These are phyloP conservation scores for Escovopsis sp. DNA, from an alignment of 2,329 filamentous ascomycete genomes.

Conservation along the genomic window DNA sequence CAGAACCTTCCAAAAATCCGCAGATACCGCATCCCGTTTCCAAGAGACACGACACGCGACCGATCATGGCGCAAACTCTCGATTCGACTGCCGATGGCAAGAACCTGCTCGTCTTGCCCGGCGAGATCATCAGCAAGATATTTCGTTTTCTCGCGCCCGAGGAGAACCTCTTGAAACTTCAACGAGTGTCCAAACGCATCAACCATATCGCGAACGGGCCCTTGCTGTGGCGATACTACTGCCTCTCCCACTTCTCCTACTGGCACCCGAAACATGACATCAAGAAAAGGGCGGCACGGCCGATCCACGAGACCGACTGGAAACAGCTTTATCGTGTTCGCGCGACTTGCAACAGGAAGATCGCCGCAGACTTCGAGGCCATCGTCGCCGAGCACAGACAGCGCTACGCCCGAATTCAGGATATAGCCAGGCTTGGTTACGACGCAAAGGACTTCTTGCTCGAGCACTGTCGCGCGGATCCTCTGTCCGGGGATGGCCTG, in stretches of 20 bases:
- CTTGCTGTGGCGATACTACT: slow-evolving; percentile 69
- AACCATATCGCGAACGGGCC: slow-evolving; percentile 53
- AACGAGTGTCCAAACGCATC: slow-evolving; percentile 47
- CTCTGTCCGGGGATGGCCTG: slow-evolving; percentile 56
- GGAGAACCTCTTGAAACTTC: slow-evolving; percentile 34
- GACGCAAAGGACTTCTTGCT: slow-evolving; percentile 79
- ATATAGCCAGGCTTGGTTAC: slow-evolving; percentile 60
- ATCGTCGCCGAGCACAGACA: slow-evolving; percentile 42
- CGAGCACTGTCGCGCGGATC: slow-evolving; percentile 44
- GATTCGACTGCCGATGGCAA: slow-evolving; percentile 2
- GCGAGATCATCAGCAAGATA: slow-evolving; percentile 75
- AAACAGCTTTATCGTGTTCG: slow-evolving; percentile 50
- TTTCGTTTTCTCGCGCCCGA: slow-evolving; percentile 47
- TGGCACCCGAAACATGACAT: slow-evolving; percentile 61
- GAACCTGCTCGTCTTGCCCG: slow-evolving; percentile 42
- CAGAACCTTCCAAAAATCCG: too few species aligned
- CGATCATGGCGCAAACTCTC: slow-evolving; percentile 2
- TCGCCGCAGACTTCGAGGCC: slow-evolving; percentile 43
- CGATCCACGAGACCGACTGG: slow-evolving; percentile 54
- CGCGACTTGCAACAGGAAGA: slow-evolving; percentile 34
- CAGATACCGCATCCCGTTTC: too few species aligned
- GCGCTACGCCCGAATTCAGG: slow-evolving; percentile 56
- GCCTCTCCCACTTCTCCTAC: slow-evolving; percentile 50
- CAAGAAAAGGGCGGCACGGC: slow-evolving; percentile 35
- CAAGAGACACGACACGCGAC: neutral